Evolutionary conservation across 2,329 filamentous ascomycete genomes (phyloP), one percentile per base, ranked within the genome.

Genomic region (Epichloe brachyelytri): DNA sequence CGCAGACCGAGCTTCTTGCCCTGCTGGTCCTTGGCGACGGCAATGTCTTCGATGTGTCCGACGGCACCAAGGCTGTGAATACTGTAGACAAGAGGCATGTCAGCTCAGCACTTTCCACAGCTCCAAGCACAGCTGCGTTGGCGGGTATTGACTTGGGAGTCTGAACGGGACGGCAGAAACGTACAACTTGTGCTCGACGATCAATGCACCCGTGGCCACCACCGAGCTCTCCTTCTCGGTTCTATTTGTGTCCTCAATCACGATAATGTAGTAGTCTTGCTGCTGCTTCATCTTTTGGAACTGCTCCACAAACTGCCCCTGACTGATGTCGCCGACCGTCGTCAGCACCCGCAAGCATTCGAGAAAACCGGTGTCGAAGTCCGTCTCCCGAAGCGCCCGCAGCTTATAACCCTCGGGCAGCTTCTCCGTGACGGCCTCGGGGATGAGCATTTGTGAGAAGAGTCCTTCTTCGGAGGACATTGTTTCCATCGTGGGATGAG

Each of bases 21-120:
- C 70, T 97, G 93, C 71, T 97, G 89, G 61, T 94, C 87, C 71
- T 90, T 89, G 57, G 87, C 83, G 38, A 98, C 90, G 17, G 91
- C 90, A 65, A 98, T 96, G 66, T 98, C 93, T 69, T 97, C 93
- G 68, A 97, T 96, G 70, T 97, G 93, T 12, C 91, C 93, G 26
- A 96, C 91, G 20, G 84, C 72, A 48, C 87, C 87, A 43, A 93
- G 78, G 59, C 79, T 80, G 67, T 91, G 87, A 60, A 93, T 90
- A 66, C 83, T 86, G 59, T 58, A 38, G 15, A 46, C 41, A 45
- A 40, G 34, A 39, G 55, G 60, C 47, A 61, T 63, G 51, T 41
- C 40, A 26, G 47, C 30, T 34, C 19, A 15, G 15, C 19, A 19
- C 4, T 30, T 20, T 8, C 12, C 20, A 10, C 8, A 26, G 17